Evolutionary conservation across 345 rosid species (phyloP).

Genomic region (Dipteronia dyeriana): DNA sequence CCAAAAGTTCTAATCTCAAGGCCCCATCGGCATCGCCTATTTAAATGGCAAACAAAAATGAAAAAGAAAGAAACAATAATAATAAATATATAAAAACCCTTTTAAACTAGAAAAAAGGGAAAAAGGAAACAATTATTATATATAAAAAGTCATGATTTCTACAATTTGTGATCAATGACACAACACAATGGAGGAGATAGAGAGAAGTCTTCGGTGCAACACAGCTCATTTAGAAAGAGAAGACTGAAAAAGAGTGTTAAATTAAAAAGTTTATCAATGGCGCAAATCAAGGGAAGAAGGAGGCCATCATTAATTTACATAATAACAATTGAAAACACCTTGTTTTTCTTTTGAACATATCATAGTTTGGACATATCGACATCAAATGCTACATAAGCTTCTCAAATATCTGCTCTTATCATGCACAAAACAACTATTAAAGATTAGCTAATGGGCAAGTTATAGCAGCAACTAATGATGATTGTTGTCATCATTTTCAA

Average conservation of each 20-base stretch:
- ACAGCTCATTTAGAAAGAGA: constrained; percentile 34
- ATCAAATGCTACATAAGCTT: too few relatives aligned
- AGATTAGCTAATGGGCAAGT: neutral
- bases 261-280: constrained; percentile 26
- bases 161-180: constrained; percentile 4
- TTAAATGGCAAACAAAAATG: constrained; percentile 12
- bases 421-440: neutral
- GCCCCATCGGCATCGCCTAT: constrained; percentile 15
- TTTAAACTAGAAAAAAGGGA: neutral
- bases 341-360: too few relatives aligned
- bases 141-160: constrained; percentile 10
- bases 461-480: constrained; percentile 15
- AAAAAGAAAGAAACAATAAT: neutral
- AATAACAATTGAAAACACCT: too few relatives aligned
- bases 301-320: neutral
- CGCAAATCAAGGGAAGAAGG: constrained; percentile 43
- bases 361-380: too few relatives aligned
- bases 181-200: neutral
- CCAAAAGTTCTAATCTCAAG: constrained; percentile 10
- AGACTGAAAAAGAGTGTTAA: neutral
- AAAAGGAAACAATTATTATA: neutral
- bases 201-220: constrained; percentile 27
- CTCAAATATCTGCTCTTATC: neutral
- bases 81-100: neutral
- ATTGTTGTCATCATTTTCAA: constrained; percentile 25